Conservation (phyloP, 805 yeast genomes). For the Teunomyces cretensis region DNA sequence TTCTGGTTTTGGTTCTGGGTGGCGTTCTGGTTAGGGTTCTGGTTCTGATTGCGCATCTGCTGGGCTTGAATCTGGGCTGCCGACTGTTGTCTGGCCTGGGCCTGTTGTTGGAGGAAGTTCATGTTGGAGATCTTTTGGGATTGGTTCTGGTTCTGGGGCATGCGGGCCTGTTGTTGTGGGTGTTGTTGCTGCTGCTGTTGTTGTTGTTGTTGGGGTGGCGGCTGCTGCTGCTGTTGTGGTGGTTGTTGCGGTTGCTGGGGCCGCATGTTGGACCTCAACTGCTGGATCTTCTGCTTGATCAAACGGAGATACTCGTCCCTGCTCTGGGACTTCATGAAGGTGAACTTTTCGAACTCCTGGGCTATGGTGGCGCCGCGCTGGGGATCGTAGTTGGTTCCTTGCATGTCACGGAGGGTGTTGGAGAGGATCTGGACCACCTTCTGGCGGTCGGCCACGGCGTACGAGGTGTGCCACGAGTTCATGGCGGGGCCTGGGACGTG, state of each 20-base stretch:
- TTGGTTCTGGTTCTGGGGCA: conserved; percentile 5
- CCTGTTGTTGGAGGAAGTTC: conserved; percentile 42
- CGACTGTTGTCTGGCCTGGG: conserved; percentile 52
- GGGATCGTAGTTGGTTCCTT: conserved; percentile 30
- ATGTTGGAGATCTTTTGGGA: conserved; percentile 18
- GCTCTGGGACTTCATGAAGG: conserved; percentile 56
- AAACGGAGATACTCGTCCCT: conserved; percentile 55
- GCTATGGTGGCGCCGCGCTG: conserved; percentile 48
- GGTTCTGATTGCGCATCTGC: conserved; percentile 17
- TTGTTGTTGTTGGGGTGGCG: conserved; percentile 21
- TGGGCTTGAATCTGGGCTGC: conserved; percentile 43
- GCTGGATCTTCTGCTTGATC: conserved; percentile 39
- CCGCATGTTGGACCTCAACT: conserved; percentile 21
- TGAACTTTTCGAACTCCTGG: conserved; percentile 67
- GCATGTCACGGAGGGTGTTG: conserved; percentile 38
- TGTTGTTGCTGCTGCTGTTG: conserved; percentile 19
- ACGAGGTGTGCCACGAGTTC: conserved; percentile 26
- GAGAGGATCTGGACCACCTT: conserved; percentile 40
- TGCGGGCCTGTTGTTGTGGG: conserved; percentile 12
- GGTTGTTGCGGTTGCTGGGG: conserved; percentile 15
- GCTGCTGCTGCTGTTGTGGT: conserved; percentile 17
- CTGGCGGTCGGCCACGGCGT: conserved; percentile 34
- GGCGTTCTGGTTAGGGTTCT: conserved; percentile 9
- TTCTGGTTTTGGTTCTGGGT: conserved; percentile 9
- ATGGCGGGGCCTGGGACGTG: conserved; percentile 19